Conservation (phyloP, 108 stramenopile species). For the Chaetoceros muelleri region DNA sequence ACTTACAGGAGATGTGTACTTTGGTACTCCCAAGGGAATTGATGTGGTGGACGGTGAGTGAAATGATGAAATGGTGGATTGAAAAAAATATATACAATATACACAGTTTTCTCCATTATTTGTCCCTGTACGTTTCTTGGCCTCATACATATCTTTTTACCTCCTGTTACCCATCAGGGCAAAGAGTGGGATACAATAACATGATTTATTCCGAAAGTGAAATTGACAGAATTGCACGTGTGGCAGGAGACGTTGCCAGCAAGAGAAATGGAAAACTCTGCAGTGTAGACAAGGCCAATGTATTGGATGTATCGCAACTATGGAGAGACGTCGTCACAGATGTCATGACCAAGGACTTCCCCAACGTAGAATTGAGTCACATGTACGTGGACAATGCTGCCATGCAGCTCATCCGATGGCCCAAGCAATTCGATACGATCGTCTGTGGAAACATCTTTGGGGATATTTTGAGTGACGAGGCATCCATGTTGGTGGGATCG, state of each 20-base stretch:
- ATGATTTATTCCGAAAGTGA: conserved; percentile 96
- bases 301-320: conserved; percentile 95
- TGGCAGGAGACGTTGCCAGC: conserved; percentile 88
- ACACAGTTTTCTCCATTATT: too few relatives aligned
- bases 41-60: conserved; percentile 74
- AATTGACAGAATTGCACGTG: conserved; percentile 87
- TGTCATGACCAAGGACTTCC: conserved; percentile 80
- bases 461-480: conserved; percentile 97
- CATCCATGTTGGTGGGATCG: conserved; percentile 95
- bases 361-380: conserved; percentile 87
- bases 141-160: background rate
- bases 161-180: conserved; percentile 3
- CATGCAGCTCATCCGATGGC: conserved; percentile 97
- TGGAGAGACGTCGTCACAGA: conserved; percentile 94
- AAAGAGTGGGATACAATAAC: conserved; percentile 95
- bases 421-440: conserved; percentile 98
- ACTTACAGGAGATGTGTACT: conserved; percentile 98
- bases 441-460: conserved; percentile 98
- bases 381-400: conserved; percentile 99
- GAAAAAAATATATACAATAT: background rate
- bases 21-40: conserved; percentile 96
- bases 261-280: conserved; percentile 88
- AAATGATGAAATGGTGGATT: background rate
- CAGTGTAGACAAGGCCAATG: conserved; percentile 99
- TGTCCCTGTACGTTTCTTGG: background rate